Evolutionary conservation across 768 basidiomycete genomes (phyloP).

Genomic region (Gloeopeniophorella convolvens): DNA sequence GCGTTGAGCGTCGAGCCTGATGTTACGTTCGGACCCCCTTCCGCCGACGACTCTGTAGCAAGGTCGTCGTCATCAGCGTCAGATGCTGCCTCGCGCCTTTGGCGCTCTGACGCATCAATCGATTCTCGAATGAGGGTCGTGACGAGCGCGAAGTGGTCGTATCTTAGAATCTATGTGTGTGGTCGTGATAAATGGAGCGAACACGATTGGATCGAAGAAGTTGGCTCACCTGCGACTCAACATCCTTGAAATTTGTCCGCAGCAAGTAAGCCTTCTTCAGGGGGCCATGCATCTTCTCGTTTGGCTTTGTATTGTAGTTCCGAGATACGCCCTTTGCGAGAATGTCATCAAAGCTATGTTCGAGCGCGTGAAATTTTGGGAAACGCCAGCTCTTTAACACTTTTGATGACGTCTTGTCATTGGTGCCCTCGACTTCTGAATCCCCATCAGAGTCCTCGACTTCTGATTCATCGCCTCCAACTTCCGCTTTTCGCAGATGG

Average conservation of each 20-base stretch:
- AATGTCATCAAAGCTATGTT: background rate
- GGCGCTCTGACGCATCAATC: background rate
- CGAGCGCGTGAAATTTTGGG: background rate
- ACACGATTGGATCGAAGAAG: background rate
- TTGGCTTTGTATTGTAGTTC: background rate
- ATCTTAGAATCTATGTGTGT: slow-evolving; percentile 2
- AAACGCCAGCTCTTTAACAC: background rate
- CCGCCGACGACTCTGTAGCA: no score
- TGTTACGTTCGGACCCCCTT: no score
- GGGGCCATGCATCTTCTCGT: slow-evolving; percentile 11
- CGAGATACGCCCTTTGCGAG: background rate
- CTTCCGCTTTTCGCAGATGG: no score
- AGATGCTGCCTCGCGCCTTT: background rate
- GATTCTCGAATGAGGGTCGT: background rate
- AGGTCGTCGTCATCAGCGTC: no score
- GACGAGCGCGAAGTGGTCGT: background rate
- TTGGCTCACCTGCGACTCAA: background rate
- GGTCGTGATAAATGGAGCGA: background rate
- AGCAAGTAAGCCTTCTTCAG: background rate
- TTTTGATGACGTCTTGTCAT: no score
- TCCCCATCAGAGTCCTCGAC: background rate
- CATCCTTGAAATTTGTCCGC: background rate
- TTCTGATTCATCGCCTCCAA: background rate
- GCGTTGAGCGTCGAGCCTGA: no score
- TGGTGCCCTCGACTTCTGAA: no score